Conservation (phyloP, 1,284 basidiomycete species). For the Phellopilus nigrolimitatus region DNA sequence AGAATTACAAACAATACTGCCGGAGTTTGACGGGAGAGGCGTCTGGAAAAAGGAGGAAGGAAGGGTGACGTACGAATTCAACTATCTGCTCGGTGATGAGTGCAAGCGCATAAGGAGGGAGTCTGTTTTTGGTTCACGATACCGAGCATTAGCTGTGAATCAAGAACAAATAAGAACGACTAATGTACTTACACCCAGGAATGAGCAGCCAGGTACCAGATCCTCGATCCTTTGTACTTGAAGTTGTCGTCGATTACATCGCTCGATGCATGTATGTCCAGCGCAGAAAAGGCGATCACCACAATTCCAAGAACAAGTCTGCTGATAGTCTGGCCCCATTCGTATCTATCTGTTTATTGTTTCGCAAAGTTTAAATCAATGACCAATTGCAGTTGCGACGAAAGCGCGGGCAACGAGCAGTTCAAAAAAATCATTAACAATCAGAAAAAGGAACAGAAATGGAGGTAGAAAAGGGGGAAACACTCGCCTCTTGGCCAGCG, state of each 20-base stretch:
- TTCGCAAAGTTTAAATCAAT: no score
- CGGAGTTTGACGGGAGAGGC: no score
- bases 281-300: slow-evolving; percentile 12
- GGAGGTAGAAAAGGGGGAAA: background rate
- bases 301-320: slow-evolving; percentile 11
- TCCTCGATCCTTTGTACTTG: slow-evolving; percentile 13
- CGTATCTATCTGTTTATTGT: slow-evolving; percentile 18
- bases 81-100: slow-evolving; percentile 11
- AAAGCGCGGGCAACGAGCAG: no score
- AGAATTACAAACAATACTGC: background rate
- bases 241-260: slow-evolving; percentile 2
- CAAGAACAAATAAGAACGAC: no score
- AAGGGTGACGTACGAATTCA: slow-evolving; percentile 12
- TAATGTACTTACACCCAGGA: slow-evolving; percentile 14
- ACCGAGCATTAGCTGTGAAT: no score
- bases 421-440: no score
- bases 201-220: slow-evolving; percentile 17
- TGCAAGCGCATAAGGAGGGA: slow-evolving; percentile 14
- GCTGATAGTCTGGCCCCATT: slow-evolving; percentile 19
- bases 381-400: background rate
- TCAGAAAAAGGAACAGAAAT: no score
- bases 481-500: slow-evolving; percentile 2
- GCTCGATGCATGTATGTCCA: slow-evolving; percentile 11
- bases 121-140: no score
- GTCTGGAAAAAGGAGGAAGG: background rate